Conservation (phyloP, 2,329 filamentous ascomycete genomes). For the Laburnicola sp. region DNA sequence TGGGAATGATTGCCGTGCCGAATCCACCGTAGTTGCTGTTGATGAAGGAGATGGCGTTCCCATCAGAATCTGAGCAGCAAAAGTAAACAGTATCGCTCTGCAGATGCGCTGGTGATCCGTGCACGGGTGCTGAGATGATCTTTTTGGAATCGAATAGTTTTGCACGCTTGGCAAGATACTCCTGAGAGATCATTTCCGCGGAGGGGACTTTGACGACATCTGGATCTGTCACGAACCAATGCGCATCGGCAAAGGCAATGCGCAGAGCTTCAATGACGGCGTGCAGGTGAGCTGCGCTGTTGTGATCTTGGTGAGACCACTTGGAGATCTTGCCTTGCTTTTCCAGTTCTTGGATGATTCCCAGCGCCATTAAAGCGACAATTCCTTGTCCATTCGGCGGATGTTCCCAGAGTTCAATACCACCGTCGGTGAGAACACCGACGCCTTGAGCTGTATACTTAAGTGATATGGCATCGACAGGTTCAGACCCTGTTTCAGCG, state of each 20-base stretch:
- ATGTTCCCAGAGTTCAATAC: conserved; percentile 91
- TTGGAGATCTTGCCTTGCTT: conserved; percentile 71
- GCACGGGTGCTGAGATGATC: conserved; percentile 58
- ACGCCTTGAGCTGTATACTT: conserved; percentile 71
- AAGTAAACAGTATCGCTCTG: conserved; percentile 96
- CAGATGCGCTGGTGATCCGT: conserved; percentile 76
- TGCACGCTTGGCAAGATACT: conserved; percentile 72
- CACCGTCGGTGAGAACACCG: conserved; percentile 53
- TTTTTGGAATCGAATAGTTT: conserved; percentile 63
- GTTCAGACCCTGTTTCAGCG: conserved; percentile 70
- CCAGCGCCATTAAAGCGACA: conserved; percentile 89
- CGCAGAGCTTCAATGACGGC: conserved; percentile 84
- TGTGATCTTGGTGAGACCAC: conserved; percentile 74
- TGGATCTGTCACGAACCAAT: conserved; percentile 89
- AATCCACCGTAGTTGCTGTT: conserved; percentile 93
- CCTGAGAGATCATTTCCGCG: conserved; percentile 67
- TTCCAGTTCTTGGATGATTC: conserved; percentile 86
- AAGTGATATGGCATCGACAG: conserved; percentile 82
- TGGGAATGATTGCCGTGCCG: conserved; percentile 82
- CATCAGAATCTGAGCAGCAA: conserved; percentile 74
- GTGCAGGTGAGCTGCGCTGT: conserved; percentile 74
- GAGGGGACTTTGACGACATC: conserved; percentile 71
- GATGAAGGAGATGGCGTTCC: conserved; percentile 95
- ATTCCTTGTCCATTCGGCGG: conserved; percentile 96
- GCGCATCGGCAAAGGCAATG: conserved; percentile 85